phyloP scores from a whole-genome alignment of 192 early-diverging fungal species.

The Anaeromyces robustus region DNA sequence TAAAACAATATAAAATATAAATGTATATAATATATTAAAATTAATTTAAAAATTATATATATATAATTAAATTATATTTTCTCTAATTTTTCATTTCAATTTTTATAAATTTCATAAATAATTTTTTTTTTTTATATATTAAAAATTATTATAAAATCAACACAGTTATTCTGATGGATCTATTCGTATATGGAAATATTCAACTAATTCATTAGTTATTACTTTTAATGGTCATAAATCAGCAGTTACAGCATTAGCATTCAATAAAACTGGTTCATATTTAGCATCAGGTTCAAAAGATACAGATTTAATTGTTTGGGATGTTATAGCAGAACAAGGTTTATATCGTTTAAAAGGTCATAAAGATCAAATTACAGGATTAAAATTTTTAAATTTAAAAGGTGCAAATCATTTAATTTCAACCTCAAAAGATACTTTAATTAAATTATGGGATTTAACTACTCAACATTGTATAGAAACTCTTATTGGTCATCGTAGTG shows the following conservation, averaged over 20 bases:
- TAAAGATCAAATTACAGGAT: slow-evolving; percentile 80
- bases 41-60: too few relatives aligned
- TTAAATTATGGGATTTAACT: slow-evolving; percentile 94
- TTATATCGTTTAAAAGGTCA: slow-evolving; percentile 76
- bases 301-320: slow-evolving; percentile 92
- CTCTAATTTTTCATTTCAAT: too few relatives aligned
- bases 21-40: too few relatives aligned
- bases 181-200: slow-evolving; percentile 73
- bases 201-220: slow-evolving; percentile 22
- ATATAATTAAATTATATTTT: too few relatives aligned
- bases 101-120: too few relatives aligned
- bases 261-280: slow-evolving; percentile 60
- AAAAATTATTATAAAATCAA: background rate
- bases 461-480: slow-evolving; percentile 91
- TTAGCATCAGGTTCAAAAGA: slow-evolving; percentile 84
- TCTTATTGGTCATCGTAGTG: slow-evolving; percentile 76
- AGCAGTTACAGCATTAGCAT: slow-evolving; percentile 67
- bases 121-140: too few relatives aligned
- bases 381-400: slow-evolving; percentile 36
- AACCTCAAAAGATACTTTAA: slow-evolving; percentile 85
- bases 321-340: slow-evolving; percentile 78
- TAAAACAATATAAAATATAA: too few relatives aligned
- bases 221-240: slow-evolving; percentile 85
- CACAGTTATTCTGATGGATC: slow-evolving; percentile 71
- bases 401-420: slow-evolving; percentile 57